phyloP scores from a whole-genome alignment of 441 rosid species.

The Daphne laureola region DNA sequence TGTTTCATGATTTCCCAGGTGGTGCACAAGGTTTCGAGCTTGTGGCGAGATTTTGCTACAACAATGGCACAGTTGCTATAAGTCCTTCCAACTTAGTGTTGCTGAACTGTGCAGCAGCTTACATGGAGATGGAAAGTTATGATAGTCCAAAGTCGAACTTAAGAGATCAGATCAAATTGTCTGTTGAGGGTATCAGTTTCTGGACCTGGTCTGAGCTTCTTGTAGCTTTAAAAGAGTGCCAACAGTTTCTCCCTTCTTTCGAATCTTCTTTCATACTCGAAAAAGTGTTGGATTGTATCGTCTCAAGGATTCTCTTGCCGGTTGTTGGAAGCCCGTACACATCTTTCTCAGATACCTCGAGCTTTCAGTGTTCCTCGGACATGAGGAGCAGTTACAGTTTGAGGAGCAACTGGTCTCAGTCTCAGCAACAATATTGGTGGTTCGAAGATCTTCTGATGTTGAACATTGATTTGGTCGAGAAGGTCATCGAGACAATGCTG shows the following conservation, averaged over 20 bases:
- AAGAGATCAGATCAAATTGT: conserved; percentile 22
- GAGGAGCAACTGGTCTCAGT: conserved; percentile 14
- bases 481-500: conserved; percentile 23
- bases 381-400: conserved; percentile 24
- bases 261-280: conserved; percentile 23
- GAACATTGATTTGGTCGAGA: conserved; percentile 24
- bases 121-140: conserved; percentile 38
- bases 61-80: conserved; percentile 27
- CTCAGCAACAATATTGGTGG: conserved; percentile 27
- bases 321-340: conserved; percentile 24
- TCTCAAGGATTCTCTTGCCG: conserved; percentile 25
- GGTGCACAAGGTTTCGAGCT: conserved; percentile 55
- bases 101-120: conserved; percentile 32
- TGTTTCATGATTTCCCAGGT: conserved; percentile 47
- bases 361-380: conserved; percentile 26
- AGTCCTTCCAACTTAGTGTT: conserved; percentile 30
- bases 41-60: conserved; percentile 40
- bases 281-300: conserved; percentile 26
- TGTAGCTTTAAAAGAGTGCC: conserved; percentile 36
- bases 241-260: conserved; percentile 21
- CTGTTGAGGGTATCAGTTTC: conserved; percentile 28
- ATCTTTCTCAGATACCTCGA: conserved; percentile 26
- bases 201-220: conserved; percentile 61
- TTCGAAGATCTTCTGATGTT: conserved; percentile 41
- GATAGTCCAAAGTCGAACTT: conserved; percentile 16